Percentiles rank a stretch among this genome's conserved stretches.
Evolutionary conservation across 129 eudicot species (phyloP).

Genomic region (Flaveria robusta): DNA sequence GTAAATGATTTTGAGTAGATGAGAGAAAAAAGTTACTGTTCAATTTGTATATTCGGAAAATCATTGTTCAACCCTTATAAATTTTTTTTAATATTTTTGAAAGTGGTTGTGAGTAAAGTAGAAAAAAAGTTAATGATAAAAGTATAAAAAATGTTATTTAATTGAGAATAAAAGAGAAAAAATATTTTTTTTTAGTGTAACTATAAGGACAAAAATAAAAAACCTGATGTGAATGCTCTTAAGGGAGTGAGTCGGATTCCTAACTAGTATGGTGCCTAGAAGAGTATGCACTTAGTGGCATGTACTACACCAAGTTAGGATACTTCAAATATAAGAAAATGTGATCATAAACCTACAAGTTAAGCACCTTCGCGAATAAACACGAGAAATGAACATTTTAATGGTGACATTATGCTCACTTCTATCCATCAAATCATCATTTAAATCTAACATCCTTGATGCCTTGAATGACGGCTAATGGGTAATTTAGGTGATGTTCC

Average conservation of each 20-base stretch:
- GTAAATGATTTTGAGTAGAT: too few species aligned
- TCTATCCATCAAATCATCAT: not conserved
- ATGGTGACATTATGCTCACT: not conserved
- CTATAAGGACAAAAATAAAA: too few species aligned
- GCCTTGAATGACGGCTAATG: not conserved
- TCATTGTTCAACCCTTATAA: too few species aligned
- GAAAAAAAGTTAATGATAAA: too few species aligned
- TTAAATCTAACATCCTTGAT: constrained; percentile 11
- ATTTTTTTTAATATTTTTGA: too few species aligned
- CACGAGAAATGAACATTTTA: not conserved
- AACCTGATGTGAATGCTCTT: too few species aligned
- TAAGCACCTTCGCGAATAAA: not conserved
- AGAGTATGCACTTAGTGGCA: not conserved
- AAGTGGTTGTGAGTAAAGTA: too few species aligned
- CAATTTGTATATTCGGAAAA: too few species aligned
- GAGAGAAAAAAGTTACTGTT: too few species aligned
- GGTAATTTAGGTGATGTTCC: constrained; percentile 4
- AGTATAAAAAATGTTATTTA: too few species aligned
- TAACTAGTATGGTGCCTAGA: not conserved
- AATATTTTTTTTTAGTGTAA: too few species aligned
- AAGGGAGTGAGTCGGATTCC: not conserved
- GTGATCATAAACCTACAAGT: not conserved
- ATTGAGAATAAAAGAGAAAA: too few species aligned
- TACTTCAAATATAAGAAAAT: not conserved
- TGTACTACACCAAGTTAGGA: not conserved